Evolutionary conservation across 2,329 filamentous ascomycete genomes (phyloP).

Genomic region (Ophiostoma novo-ulmi): DNA sequence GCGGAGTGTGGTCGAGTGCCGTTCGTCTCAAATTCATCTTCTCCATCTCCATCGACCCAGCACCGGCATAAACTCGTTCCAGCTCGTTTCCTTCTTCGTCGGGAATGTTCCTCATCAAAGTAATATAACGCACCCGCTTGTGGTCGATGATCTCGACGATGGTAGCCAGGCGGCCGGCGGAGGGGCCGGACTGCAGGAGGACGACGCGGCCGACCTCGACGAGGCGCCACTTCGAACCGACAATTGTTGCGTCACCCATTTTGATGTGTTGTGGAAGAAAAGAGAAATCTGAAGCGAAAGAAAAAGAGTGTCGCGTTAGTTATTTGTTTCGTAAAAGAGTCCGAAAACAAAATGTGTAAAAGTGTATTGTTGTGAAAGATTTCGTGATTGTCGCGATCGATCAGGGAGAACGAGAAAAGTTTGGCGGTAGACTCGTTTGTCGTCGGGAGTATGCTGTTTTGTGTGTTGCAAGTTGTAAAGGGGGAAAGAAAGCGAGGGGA

Average conservation of each 20-base stretch:
- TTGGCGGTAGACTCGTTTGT: background rate
- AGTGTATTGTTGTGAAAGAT: background rate
- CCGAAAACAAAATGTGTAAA: background rate
- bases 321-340: background rate
- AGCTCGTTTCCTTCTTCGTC: background rate
- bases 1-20: background rate
- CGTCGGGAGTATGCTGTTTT: background rate
- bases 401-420: background rate
- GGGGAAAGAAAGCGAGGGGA: slow-evolving; percentile 4
- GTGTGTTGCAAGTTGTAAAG: slow-evolving; percentile 11
- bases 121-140: slow-evolving; percentile 84
- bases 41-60: background rate
- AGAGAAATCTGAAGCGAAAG: slow-evolving; percentile 17
- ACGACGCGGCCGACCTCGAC: slow-evolving; percentile 98
- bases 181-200: slow-evolving; percentile 77
- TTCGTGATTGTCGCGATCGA: slow-evolving; percentile 13
- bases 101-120: background rate
- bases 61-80: background rate
- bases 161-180: slow-evolving; percentile 78
- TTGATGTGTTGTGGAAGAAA: slow-evolving; percentile 42
- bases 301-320: slow-evolving; percentile 19
- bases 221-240: slow-evolving; percentile 82
- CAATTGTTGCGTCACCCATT: slow-evolving; percentile 80
- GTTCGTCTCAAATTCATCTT: background rate
- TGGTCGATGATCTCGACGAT: slow-evolving; percentile 99